Conservation (phyloP, 495 filamentous ascomycete genomes). For the Aspergillus hancockii region DNA sequence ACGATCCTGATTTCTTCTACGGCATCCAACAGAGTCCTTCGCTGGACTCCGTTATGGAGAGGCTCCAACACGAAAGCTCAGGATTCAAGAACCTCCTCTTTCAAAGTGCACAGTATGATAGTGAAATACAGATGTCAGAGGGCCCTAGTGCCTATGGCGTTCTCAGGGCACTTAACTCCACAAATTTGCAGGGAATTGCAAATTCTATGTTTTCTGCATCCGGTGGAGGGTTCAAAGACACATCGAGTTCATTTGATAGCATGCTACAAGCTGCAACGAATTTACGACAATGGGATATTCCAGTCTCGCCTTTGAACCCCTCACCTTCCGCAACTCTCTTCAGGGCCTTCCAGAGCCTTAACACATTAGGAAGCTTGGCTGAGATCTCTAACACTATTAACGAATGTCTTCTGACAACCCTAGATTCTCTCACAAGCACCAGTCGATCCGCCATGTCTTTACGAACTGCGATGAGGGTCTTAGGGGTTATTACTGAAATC, state of each 20-base stretch:
- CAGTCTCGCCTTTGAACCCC: constrained; percentile 60
- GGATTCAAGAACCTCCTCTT: constrained; percentile 88
- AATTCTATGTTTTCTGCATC: constrained; percentile 43
- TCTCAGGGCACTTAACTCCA: constrained; percentile 45
- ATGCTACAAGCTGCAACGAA: constrained; percentile 81
- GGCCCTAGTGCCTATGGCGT: constrained; percentile 46
- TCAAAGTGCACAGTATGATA: constrained; percentile 88
- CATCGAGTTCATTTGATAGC: constrained; percentile 55
- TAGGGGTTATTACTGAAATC: constrained; percentile 79
- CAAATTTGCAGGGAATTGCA: constrained; percentile 49
- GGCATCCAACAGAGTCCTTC: constrained; percentile 81
- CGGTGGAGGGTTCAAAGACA: constrained; percentile 26
- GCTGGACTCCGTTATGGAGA: constrained; percentile 72
- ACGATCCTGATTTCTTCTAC: constrained; percentile 95
- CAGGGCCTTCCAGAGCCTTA: constrained; percentile 75
- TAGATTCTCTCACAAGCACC: constrained; percentile 56
- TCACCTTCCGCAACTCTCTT: constrained; percentile 72
- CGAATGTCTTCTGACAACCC: constrained; percentile 61
- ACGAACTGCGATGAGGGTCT: constrained; percentile 63
- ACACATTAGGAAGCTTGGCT: constrained; percentile 59
- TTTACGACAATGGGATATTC: constrained; percentile 91
- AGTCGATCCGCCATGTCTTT: constrained; percentile 61
- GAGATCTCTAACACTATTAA: constrained; percentile 57
- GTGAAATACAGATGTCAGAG: constrained; percentile 63
- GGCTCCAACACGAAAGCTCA: constrained; percentile 87